Evolutionary conservation across 208 protist species (phyloP), one percentile per base, ranked within the genome.

Genomic region (Leishmania arabica): DNA sequence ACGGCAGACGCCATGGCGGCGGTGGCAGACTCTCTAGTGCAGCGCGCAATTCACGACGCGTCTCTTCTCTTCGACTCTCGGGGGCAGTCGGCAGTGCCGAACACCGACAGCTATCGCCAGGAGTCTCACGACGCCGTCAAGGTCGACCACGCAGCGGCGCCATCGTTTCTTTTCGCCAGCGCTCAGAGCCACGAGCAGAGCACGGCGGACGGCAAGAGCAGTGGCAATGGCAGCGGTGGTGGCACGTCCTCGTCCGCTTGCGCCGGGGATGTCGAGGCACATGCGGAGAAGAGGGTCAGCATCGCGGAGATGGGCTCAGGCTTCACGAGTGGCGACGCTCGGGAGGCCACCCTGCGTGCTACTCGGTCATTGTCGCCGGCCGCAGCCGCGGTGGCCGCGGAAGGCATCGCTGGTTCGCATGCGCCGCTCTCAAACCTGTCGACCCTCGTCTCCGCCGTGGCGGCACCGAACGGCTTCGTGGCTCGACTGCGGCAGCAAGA

Each of bases 401-500:
- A 71, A 40, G 64, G 60, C 19, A 60, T 58, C n/a, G 49, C 70
- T 60, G 64, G 77, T 0, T 72, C 58, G 11, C 42, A 37, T 21
- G 40, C 77, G 47, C 70, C 79, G 11, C 81, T 84, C 42, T 53
- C 77, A 27, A 81, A 77, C 47, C 51, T 85, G 70, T 75, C 82
- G 27, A 79, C 72, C 3, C 71, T 85, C 19, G 77, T 81, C 3
- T 78, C 77, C 9, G 77, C 72, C 21, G 72, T 85, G 19, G 77
- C 77, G 31, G 73, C 76, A n/a, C 82, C 82, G 6, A 85, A 60
- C 45, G 53, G 68, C 77, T 78, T 85, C 34, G 60, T 81, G 45
- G 77, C 49, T 74, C 72, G 78, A 64, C 82, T 85, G 13, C 82
- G 77, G 58, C 77, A 79, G 65, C 82, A 81, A 68, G 72, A 81